These are phyloP conservation scores for Crithidia sp. DNA, from an alignment of 208 protist species.

Conservation along the genomic window DNA sequence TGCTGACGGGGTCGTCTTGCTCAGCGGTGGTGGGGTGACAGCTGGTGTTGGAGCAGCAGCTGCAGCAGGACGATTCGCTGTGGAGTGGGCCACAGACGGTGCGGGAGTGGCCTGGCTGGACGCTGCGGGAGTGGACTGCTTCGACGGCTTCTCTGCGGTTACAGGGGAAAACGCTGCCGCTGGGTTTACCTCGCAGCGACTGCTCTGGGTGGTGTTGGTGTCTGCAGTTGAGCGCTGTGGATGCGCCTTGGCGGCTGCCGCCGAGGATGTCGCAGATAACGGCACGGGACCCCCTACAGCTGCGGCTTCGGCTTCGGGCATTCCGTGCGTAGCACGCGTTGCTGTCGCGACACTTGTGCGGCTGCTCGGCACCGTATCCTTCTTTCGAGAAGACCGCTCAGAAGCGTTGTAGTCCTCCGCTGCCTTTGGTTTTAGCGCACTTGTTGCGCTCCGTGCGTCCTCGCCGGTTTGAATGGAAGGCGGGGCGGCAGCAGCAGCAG, in stretches of 20 bases:
- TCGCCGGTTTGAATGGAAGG: constrained; percentile 1
- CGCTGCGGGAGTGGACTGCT: neutral
- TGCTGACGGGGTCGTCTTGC: neutral
- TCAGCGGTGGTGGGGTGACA: neutral
- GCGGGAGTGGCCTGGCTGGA: neutral
- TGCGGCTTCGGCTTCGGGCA: no score
- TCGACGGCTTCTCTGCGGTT: neutral
- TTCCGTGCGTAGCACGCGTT: no score
- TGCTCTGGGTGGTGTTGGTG: neutral
- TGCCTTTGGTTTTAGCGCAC: no score
- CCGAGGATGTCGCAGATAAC: no score
- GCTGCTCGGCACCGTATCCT: no score
- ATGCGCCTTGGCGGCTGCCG: neutral
- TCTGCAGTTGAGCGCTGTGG: neutral
- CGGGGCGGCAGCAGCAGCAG: neutral
- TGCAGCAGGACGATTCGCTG: neutral
- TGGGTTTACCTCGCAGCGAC: no score
- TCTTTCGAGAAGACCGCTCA: no score
- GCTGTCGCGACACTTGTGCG: no score
- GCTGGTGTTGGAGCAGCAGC: neutral
- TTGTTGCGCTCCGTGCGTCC: neutral
- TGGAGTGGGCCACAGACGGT: neutral
- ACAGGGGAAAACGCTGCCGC: no score
- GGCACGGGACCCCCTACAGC: no score
- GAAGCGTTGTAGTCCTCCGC: no score